These are phyloP conservation scores for Sporothrix inflata DNA, from an alignment of 2,329 filamentous ascomycete species.

Conservation along the genomic window DNA sequence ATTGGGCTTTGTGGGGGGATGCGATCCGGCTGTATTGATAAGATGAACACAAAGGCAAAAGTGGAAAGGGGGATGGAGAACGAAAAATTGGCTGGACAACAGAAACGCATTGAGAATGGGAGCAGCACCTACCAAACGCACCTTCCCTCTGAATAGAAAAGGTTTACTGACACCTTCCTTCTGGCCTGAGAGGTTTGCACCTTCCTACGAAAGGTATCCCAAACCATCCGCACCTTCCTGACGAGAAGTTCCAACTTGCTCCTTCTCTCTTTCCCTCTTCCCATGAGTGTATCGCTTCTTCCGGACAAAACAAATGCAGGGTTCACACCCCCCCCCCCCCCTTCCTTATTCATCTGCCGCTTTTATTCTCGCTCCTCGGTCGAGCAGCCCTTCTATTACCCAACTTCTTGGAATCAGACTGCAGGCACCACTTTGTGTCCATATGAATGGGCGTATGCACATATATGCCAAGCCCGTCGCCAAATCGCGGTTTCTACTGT, in stretches of 20 bases:
- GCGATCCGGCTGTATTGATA: background rate
- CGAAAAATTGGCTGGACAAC: background rate
- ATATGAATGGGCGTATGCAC: background rate
- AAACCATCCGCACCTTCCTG: background rate
- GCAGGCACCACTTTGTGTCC: background rate
- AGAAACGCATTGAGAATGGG: background rate
- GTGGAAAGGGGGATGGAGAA: no score
- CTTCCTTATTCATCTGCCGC: background rate
- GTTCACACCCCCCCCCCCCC: conserved; percentile 6
- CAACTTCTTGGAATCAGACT: background rate
- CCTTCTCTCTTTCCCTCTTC: background rate
- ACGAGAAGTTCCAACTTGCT: background rate
- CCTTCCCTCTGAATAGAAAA: background rate
- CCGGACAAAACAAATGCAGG: background rate
- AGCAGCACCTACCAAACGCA: background rate
- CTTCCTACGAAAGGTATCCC: background rate
- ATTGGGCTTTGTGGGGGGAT: background rate
- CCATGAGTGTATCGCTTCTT: background rate
- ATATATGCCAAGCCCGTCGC: background rate
- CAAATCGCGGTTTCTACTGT: background rate
- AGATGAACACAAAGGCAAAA: background rate
- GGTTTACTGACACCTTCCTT: no score
- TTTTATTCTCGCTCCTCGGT: conserved; percentile 1
- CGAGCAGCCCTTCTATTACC: background rate
- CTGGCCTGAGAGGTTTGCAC: no score